These are phyloP conservation scores for Rhododendron ferrugineum DNA, from an alignment of 148 eudicot species.

Conservation along the genomic window DNA sequence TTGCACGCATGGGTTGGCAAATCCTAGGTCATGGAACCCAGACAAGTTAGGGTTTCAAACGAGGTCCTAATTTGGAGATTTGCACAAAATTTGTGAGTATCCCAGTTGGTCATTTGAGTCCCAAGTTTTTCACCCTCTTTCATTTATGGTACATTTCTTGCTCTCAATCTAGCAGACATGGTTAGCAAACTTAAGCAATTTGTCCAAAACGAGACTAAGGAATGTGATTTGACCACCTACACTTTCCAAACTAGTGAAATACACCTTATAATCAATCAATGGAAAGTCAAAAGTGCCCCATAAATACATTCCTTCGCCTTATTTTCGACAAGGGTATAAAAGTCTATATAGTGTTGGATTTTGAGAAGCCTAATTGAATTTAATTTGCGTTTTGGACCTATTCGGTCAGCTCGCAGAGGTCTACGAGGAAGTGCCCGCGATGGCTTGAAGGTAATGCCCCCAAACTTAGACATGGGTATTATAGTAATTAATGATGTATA, in stretches of 20 bases:
- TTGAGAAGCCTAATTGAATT: no score
- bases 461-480: no score
- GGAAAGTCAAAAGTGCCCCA: background rate
- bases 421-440: no score
- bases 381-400: no score
- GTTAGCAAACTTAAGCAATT: conserved; percentile 4
- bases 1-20: conserved; percentile 17
- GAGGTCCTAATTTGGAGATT: conserved; percentile 16
- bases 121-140: conserved; percentile 1
- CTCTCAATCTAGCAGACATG: conserved; percentile 12
- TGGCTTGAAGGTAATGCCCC: no score
- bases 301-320: background rate
- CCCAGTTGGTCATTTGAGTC: conserved; percentile 12
- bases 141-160: conserved; percentile 5
- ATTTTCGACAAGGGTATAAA: background rate
- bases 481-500: no score
- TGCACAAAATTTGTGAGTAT: conserved; percentile 15
- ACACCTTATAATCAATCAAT: background rate
- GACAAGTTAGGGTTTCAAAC: conserved; percentile 8
- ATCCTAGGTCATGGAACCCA: conserved; percentile 5
- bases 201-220: background rate
- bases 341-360: background rate
- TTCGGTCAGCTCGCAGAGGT: no score
- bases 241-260: background rate
- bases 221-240: background rate